Conservation (phyloP, 345 rosid species). For the Acer negundo region DNA sequence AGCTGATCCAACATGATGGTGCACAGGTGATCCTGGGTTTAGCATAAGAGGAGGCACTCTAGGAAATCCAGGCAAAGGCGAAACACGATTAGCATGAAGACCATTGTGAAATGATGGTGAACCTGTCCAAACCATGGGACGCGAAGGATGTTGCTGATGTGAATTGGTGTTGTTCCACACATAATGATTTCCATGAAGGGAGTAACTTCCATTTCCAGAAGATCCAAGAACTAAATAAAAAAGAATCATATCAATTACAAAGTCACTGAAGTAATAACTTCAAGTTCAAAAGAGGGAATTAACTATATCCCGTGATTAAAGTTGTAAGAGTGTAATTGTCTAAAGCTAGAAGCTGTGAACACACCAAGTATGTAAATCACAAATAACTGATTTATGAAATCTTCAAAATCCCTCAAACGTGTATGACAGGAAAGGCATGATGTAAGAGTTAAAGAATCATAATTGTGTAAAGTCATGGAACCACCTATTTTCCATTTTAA, state of each 20-base stretch:
- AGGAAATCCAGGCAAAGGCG: conserved; percentile 66
- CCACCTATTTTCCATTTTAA: neutral
- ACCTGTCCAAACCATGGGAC: conserved; percentile 77
- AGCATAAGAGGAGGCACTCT: conserved; percentile 65
- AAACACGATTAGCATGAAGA: conserved; percentile 50
- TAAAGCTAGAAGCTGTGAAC: neutral
- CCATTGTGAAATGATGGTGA: conserved; percentile 77
- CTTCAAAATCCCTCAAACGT: neutral
- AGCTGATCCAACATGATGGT: conserved; percentile 86
- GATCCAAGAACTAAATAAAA: conserved; percentile 59
- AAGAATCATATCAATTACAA: conserved; percentile 12
- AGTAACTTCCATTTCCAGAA: conserved; percentile 63
- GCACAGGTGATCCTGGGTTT: conserved; percentile 59
- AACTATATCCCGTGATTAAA: neutral
- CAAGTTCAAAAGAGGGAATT: neutral
- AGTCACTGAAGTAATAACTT: conserved; percentile 1
- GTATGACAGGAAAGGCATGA: neutral
- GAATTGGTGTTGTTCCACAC: conserved; percentile 69
- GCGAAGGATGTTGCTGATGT: conserved; percentile 63
- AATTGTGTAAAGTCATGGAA: neutral
- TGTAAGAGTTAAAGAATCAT: neutral
- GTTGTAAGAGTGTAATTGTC: neutral
- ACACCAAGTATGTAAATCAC: neutral
- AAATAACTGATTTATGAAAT: neutral
- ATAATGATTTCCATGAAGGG: conserved; percentile 59